phyloP scores from a whole-genome alignment of 2,329 filamentous ascomycete genomes.

The Ceratocystis diversiconidia region DNA sequence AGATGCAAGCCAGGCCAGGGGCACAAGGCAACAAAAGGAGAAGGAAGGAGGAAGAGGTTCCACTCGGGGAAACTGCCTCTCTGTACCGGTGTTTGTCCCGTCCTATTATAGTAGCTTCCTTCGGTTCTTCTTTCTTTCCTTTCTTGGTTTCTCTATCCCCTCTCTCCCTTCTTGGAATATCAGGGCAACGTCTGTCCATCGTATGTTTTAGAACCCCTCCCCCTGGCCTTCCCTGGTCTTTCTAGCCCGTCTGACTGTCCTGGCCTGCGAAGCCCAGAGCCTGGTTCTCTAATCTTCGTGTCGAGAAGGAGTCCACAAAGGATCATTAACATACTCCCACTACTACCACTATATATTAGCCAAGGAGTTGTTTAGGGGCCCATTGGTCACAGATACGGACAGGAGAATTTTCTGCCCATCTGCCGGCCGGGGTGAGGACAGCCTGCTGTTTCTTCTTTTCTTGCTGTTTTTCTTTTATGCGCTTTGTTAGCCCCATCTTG shows the following conservation, averaged over 20 bases:
- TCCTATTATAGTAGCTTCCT: neutral
- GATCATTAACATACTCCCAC: neutral
- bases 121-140: neutral
- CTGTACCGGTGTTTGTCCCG: neutral
- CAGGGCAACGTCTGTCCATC: neutral
- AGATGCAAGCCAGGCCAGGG: neutral
- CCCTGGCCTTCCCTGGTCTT: neutral
- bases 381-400: neutral
- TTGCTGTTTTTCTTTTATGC: neutral
- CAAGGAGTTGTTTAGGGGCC: too few species aligned
- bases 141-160: slow-evolving; percentile 1
- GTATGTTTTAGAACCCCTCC: neutral
- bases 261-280: too few species aligned
- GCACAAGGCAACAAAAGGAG: neutral
- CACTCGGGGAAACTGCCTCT: neutral
- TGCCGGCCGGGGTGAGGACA: neutral
- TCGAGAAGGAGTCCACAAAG: neutral
- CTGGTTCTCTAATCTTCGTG: too few species aligned
- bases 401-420: neutral
- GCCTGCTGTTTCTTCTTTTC: neutral
- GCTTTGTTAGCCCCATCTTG: too few species aligned
- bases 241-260: neutral
- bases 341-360: neutral
- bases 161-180: neutral
- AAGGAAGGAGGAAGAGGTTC: neutral